Percentiles rank a stretch among this genome's conserved stretches.
These are phyloP conservation scores for Dictyostelium brefeldianum DNA, from an alignment of 78 protist genomes.

Conservation along the genomic window DNA sequence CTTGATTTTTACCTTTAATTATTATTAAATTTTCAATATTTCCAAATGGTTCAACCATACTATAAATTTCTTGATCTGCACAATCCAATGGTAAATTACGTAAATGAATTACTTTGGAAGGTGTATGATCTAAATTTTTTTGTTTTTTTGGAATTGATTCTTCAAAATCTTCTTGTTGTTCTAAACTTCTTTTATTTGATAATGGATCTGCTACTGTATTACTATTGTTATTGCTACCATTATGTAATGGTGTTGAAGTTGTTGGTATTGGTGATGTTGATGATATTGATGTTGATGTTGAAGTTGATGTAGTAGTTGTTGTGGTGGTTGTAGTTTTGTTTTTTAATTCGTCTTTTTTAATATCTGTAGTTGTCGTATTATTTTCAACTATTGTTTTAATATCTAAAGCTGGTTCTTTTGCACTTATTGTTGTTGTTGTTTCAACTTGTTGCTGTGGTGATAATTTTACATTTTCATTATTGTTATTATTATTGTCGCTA, in stretches of 20 bases:
- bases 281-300: too few relatives aligned
- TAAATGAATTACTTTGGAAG: conserved; percentile 73
- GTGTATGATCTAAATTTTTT: conserved; percentile 27
- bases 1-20: conserved; percentile 73
- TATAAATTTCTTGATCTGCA: conserved; percentile 69
- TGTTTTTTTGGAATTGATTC: conserved; percentile 60
- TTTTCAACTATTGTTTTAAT: too few relatives aligned
- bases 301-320: too few relatives aligned
- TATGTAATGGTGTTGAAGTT: neutral
- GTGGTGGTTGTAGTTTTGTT: too few relatives aligned
- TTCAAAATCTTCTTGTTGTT: conserved; percentile 38
- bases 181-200: conserved; percentile 41
- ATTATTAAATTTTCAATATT: conserved; percentile 56
- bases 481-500: too few relatives aligned
- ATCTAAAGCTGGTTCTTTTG: too few relatives aligned
- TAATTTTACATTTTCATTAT: too few relatives aligned
- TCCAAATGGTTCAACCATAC: conserved; percentile 53
- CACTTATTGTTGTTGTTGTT: too few relatives aligned
- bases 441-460: too few relatives aligned
- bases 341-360: too few relatives aligned
- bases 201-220: neutral
- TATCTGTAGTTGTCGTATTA: too few relatives aligned
- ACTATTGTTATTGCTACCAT: neutral
- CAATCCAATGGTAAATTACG: conserved; percentile 76
- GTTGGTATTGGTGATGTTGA: neutral